Evolutionary conservation across 805 yeast species (phyloP).

Genomic region (Saturnispora dispora): DNA sequence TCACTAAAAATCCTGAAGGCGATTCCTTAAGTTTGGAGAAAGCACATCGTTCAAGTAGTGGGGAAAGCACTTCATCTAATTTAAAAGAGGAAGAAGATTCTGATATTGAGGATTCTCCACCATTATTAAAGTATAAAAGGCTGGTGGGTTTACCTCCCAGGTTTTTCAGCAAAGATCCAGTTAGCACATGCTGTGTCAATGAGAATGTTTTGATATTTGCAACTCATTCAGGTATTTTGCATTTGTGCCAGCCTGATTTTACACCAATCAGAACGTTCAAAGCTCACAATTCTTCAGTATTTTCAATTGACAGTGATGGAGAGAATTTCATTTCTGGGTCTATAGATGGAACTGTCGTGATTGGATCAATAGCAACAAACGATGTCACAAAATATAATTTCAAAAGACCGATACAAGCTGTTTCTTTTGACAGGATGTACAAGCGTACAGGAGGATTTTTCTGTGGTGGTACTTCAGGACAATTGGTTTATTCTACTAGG

Average conservation of each 20-base stretch:
- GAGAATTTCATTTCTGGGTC: slow-evolving; percentile 76
- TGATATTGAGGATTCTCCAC: slow-evolving; percentile 50
- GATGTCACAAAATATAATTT: slow-evolving; percentile 73
- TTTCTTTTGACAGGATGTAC: slow-evolving; percentile 69
- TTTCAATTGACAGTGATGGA: slow-evolving; percentile 68
- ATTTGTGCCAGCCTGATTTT: slow-evolving; percentile 53
- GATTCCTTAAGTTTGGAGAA: not conserved
- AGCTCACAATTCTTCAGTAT: slow-evolving; percentile 78
- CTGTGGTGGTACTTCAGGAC: slow-evolving; percentile 87
- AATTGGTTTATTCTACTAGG: slow-evolving; percentile 60
- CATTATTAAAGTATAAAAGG: slow-evolving; percentile 66
- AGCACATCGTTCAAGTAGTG: not conserved
- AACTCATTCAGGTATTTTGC: slow-evolving; percentile 80
- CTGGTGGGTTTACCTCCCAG: slow-evolving; percentile 56
- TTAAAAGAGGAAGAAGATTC: slow-evolving; percentile 1
- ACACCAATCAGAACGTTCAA: slow-evolving; percentile 60
- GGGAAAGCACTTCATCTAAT: not conserved
- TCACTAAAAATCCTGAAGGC: not conserved
- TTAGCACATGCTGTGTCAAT: slow-evolving; percentile 58
- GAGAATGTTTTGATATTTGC: slow-evolving; percentile 67
- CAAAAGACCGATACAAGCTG: slow-evolving; percentile 81
- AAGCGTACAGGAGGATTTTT: slow-evolving; percentile 53
- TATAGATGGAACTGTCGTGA: slow-evolving; percentile 86
- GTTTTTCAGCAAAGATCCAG: slow-evolving; percentile 66
- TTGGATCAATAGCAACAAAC: slow-evolving; percentile 54